Base-by-base conservation (phyloP, 495 filamentous ascomycete genomes). In the Xylaria palmicola region DNA sequence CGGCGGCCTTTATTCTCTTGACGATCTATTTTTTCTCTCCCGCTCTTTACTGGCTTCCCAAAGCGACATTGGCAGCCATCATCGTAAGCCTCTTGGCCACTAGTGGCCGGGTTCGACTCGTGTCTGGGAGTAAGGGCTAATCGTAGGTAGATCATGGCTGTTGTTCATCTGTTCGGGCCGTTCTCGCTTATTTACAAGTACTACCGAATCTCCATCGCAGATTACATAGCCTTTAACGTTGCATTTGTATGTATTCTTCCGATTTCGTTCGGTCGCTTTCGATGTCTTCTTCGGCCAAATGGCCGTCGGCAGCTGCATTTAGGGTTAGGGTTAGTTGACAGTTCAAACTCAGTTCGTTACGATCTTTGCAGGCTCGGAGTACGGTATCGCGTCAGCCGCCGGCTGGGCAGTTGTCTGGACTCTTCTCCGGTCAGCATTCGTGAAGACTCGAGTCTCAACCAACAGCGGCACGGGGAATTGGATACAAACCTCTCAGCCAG, bases 1-100 rank as follows among this genome's bases (percentile, higher is more conserved):
- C 79, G 3, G 75, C 75, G 0, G 77, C 74, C 43, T 75, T 79
- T 48, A 76, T 83, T 32, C 70, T 83, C 26, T 41, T 81, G 19
- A 79, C 74, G 41, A 75, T 81, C 40, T 81, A 77, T 56, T 75
- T 77, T 56, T 76, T 83, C 20, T 77, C 76, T 1, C 74, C 72
- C 13, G 76, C 77, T 0, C 68, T 83, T 0, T 83, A 77, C 65
- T 83, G 80, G 80, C 74, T 81, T 43, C 80, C 80, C n/a, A 78
- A 78, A 43, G 65, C 79, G 0, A 81, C 76, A 0, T 68, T 81
- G 8, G 68, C 79, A 0, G 80, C 79, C 17, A 81, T 77, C 54
- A 78, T 78, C 43, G 69, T 72, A 63, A 63, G 69, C 59, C 20
- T 0, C 29, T 19, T 3, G 12, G 10, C 3, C 34, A 26, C 9